Evolutionary conservation across 192 early-diverging fungal species (phyloP), one percentile per base, ranked within the genome.

Genomic region (Backusella macrospora): DNA sequence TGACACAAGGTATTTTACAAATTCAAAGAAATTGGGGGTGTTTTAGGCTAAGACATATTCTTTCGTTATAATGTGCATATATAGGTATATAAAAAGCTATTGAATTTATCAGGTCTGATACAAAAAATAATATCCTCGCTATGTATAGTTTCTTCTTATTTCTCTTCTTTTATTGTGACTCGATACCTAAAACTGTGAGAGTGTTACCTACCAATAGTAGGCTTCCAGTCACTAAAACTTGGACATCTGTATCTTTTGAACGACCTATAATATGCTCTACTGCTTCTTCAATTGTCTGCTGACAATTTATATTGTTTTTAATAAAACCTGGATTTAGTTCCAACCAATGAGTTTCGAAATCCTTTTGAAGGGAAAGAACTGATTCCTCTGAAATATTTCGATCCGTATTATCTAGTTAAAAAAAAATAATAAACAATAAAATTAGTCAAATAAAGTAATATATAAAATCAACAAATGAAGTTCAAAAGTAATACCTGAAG

Each of bases 151-250:
- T 34, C 29, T 34, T 34, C 29, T 34, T 34, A 0, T 34, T 34
- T 34, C 29, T 34, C 29, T 34, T 34, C 29, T 34, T n/a, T 70
- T 72, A 79, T 64, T 75, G 73, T 26, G 78, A 65, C 38, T 64
- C 29, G 0, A 88, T 87, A 38, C 87, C 86, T 18, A 94, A 81
- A 21, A 90, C 88, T 40, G 85, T 90, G 71, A 98, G 82, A 4
- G 92, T 85, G 21, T 91, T 93, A 39, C 98, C 98, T 18, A 98
- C 89, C 70, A 99, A 77, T 73, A 97, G 92, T 72, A 99, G 77
- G 70, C 96, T 97, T 8, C 98, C 98, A 6, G 96, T 96, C 29
- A 91, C 91, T 38, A 99, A 83, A 1, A 96, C 92, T 47, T 92
- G 86, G 21, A 86, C 46, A 1, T 73, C n/a, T 29, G 75, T 74